Conservation (phyloP, 2,329 filamentous ascomycete species). For the Claviceps quebecensis region DNA sequence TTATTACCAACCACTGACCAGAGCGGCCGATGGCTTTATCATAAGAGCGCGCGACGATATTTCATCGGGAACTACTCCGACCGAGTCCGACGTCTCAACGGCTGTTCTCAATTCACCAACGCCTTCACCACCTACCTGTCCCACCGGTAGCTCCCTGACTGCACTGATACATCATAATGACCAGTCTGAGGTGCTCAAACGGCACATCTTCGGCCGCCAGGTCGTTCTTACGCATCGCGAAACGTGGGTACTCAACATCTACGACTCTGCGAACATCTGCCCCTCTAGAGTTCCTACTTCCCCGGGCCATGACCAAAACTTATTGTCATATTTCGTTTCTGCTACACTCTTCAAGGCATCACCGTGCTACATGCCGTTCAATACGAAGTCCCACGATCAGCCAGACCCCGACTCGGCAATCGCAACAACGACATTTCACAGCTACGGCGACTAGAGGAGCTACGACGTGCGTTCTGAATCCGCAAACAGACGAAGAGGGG, state of each 20-base stretch:
- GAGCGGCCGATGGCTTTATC: background rate
- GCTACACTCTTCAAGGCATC: background rate
- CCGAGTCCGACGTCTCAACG: background rate
- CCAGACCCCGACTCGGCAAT: background rate
- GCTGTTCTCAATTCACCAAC: background rate
- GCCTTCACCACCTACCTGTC: background rate
- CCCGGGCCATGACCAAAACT: conserved; percentile 11
- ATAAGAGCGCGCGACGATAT: background rate
- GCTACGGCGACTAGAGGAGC: conserved; percentile 20
- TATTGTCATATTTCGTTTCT: background rate
- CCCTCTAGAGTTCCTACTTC: conserved; percentile 27
- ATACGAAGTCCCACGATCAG: background rate
- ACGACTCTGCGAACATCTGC: conserved; percentile 11
- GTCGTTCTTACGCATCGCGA: conserved; percentile 28
- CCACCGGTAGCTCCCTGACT: background rate
- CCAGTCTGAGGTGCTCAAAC: conserved; percentile 20
- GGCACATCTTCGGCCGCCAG: conserved; percentile 24
- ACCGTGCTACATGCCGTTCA: background rate
- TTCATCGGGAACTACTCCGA: conserved; percentile 7
- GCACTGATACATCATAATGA: conserved; percentile 14
- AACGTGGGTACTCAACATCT: conserved; percentile 18
- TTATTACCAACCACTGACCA: background rate
- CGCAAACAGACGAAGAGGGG: conserved; percentile 67
- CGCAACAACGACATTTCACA: conserved; percentile 20
- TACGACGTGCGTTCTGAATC: conserved; percentile 50